Conservation (phyloP, 2,329 filamentous ascomycete species). For the Trichoderma sp. region DNA sequence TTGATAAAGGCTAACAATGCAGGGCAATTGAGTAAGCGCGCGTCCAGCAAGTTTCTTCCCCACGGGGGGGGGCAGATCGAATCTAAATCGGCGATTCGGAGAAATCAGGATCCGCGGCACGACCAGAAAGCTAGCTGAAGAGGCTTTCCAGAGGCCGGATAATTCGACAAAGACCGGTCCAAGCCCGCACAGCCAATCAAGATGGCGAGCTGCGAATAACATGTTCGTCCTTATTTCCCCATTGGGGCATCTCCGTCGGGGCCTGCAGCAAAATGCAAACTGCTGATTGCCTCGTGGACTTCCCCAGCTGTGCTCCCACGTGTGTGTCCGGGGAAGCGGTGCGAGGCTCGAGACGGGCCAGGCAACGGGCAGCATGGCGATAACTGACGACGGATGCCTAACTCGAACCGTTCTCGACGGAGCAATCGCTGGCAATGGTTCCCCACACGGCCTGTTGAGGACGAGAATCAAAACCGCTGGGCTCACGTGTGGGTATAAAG, state of each 20-base stretch:
- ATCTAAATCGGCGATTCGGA: constrained; percentile 16
- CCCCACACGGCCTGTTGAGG: not conserved
- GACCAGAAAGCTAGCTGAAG: not conserved
- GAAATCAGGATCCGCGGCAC: constrained; percentile 9
- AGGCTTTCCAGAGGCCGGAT: constrained; percentile 3
- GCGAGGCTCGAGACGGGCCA: not conserved
- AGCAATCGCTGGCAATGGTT: not conserved
- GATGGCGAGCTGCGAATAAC: not conserved
- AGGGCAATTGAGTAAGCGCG: constrained; percentile 1
- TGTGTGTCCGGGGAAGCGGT: not conserved
- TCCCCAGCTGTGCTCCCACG: constrained; percentile 5
- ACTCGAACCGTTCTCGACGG: not conserved
- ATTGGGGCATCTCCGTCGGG: constrained; percentile 2
- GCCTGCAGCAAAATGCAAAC: not conserved
- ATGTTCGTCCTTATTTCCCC: constrained; percentile 12
- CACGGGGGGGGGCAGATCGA: constrained; percentile 3
- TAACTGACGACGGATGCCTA: not conserved
- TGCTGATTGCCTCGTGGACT: not conserved
- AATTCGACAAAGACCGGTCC: constrained; percentile 11
- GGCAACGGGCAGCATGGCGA: not conserved
- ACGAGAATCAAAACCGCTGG: not conserved
- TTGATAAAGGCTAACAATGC: constrained; percentile 1
- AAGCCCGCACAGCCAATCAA: constrained; percentile 7
- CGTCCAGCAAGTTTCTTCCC: not conserved
- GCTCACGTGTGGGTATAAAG: constrained; percentile 10